Conservation (phyloP, 2,329 filamentous ascomycete genomes). For the Ascochyta pisi region DNA sequence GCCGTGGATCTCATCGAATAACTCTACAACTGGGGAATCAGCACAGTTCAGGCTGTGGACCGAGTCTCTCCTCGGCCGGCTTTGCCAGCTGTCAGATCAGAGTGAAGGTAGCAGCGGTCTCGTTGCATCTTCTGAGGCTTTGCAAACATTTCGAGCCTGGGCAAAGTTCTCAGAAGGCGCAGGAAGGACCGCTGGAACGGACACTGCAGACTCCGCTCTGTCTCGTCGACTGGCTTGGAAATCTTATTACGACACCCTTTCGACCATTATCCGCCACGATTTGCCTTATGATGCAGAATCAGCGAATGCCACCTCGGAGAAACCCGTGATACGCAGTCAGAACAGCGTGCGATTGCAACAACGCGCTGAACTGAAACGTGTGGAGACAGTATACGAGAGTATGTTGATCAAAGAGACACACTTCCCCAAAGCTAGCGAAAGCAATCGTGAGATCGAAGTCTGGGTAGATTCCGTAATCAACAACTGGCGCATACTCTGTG, state of each 20-base stretch:
- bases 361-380: conserved; percentile 76
- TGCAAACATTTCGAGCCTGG: conserved; percentile 67
- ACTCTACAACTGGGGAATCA: conserved; percentile 56
- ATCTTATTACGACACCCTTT: conserved; percentile 82
- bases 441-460: conserved; percentile 78
- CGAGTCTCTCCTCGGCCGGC: conserved; percentile 77
- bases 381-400: conserved; percentile 80
- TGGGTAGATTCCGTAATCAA: conserved; percentile 80
- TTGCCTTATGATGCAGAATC: conserved; percentile 64
- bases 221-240: conserved; percentile 75
- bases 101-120: conserved; percentile 52
- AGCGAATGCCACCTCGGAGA: conserved; percentile 27
- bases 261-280: conserved; percentile 73
- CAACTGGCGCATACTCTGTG: conserved; percentile 86
- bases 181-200: conserved; percentile 26
- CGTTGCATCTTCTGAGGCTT: conserved; percentile 44
- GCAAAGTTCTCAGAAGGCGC: conserved; percentile 67
- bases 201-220: conserved; percentile 28
- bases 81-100: conserved; percentile 72
- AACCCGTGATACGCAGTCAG: conserved; percentile 30
- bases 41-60: conserved; percentile 76
- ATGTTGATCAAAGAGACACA: conserved; percentile 77
- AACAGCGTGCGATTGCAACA: conserved; percentile 56
- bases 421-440: conserved; percentile 84
- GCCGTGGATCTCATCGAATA: conserved; percentile 65